Evolutionary conservation across 371 early-diverging fungal genomes (phyloP), one percentile per base, ranked within the genome.

Genomic region (Rhizopus microsporus): DNA sequence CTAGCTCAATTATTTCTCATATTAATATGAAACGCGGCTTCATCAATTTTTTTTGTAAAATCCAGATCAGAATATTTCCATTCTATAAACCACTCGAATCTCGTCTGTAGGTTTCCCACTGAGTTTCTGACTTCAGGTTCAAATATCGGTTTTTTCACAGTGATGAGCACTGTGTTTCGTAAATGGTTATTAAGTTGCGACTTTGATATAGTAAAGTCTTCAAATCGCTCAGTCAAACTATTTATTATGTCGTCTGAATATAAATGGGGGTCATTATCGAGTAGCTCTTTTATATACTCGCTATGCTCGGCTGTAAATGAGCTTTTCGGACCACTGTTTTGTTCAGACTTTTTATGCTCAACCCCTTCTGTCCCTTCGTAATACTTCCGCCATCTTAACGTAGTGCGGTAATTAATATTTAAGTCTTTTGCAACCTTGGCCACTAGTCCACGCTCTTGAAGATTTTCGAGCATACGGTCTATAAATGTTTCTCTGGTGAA

Each of bases 161-260:
- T 59, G 39, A 48, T 33, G 47, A 58, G 43, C 45, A 58, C 34
- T 34, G 34, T 51, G 45, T 51, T 51, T 33, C 33, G 43, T 16
- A 58, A 51, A 43, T 58, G 51, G 42, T 15, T 50, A 50, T 57
- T 57, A n/a, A 50, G 43, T 50, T 57, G 58, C 34, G 51, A 57
- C 15, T n/a, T n/a, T n/a, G n/a, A n/a, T n/a, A n/a, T n/a, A n/a
- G n/a, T n/a, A n/a, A n/a, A n/a, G n/a, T n/a, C 43, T 50, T 57
- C 35, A 57, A 42, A 57, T 50, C 16, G 51, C 16, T 44, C 33
- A 42, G 58, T 57, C 51, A 57, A 57, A 33, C 44, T 42, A 33
- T 57, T 50, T 42, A 50, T 57, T 23, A 47, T 56, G 16, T 56
- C 30, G 23, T 37, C 56, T 30, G 49, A 23, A 56, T 37, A 56